Base-by-base conservation (phyloP, 2,329 filamentous ascomycete species). In the Claviceps citrina region DNA sequence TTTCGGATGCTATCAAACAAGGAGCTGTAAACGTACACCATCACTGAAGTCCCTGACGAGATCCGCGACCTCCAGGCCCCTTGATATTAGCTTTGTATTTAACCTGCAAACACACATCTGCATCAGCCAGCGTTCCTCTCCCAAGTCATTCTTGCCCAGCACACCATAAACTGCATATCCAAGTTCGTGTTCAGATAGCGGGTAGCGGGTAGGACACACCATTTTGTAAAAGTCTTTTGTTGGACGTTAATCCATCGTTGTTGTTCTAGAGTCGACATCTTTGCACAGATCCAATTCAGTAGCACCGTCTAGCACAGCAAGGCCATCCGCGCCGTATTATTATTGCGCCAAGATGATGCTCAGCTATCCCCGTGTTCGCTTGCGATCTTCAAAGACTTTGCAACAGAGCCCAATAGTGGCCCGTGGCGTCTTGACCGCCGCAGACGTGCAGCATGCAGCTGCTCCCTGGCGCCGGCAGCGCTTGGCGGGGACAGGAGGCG, bases 181-280 rank as follows among this genome's bases (percentile, higher is more conserved):
- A n/a, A 5, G 10, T 3, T 6, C 13, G 15, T 28, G 3, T 12
- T 7, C 8, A 16, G 13, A 12, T 25, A 4, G 7, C 8, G 10
- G 7, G 16, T 7, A 32, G 22, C 22, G 15, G 7, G 16, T 16
- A 3, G 18, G 27, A 32, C 51, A 33, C 54, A 65, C 63, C 91
- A 98, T 84, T 96, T 98, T 44, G 87, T 94, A 63, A 98, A 98
- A 22, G 91, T 98, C 73, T 96, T 98, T 63, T 96, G 82, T 68
- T 96, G 89, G 63, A 94, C 86, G 56, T 70, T 77, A 52, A 81
- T 71, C 76, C 76, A 81, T 59, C 70, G 67, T 59, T 78, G 72
- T 62, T 79, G 72, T 57, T 76, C 73, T 48, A 70, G 63, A 58
- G 67, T 75, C 43, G 72, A 74, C 76, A 79, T 80, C 59, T 66